phyloP scores from a whole-genome alignment of 2,329 filamentous ascomycete species.

The Penicillium sp. region DNA sequence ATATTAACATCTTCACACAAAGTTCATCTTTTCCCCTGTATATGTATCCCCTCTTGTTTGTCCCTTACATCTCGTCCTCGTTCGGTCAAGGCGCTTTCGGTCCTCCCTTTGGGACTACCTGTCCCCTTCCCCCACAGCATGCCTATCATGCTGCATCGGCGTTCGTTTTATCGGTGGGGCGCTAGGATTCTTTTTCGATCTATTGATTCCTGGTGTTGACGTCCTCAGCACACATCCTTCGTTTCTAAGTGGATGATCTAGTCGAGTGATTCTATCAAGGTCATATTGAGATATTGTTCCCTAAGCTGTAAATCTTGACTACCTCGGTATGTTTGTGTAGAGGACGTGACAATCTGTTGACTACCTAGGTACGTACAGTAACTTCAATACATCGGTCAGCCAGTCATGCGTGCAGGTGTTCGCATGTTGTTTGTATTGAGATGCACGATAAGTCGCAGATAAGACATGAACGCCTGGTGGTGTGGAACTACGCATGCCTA shows the following conservation, averaged over 20 bases:
- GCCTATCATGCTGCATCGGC: constrained; percentile 11
- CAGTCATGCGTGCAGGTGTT: constrained; percentile 4
- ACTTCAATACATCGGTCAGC: constrained; percentile 7
- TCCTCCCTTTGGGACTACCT: constrained; percentile 9
- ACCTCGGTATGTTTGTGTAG: background rate
- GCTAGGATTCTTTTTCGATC: background rate
- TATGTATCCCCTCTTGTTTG: constrained; percentile 10
- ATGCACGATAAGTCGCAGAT: constrained; percentile 6
- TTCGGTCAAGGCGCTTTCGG: constrained; percentile 20
- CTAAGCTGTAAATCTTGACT: background rate
- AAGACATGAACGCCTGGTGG: background rate
- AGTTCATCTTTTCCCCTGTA: constrained; percentile 12
- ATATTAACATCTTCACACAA: constrained; percentile 3
- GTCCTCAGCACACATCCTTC: constrained; percentile 5
- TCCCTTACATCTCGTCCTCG: constrained; percentile 11
- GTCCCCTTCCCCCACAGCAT: constrained; percentile 1
- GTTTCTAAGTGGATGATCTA: background rate
- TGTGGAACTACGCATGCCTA: background rate
- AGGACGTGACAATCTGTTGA: constrained; percentile 16
- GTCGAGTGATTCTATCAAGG: background rate
- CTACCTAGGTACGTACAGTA: too few species aligned
- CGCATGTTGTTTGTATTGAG: background rate
- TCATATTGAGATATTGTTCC: background rate
- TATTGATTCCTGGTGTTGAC: constrained; percentile 10
- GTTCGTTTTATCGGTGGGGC: constrained; percentile 19